Evolutionary conservation across 78 protist species (phyloP), one percentile per base, ranked within the genome.

Genomic region (Chrysochromulina tobinii): DNA sequence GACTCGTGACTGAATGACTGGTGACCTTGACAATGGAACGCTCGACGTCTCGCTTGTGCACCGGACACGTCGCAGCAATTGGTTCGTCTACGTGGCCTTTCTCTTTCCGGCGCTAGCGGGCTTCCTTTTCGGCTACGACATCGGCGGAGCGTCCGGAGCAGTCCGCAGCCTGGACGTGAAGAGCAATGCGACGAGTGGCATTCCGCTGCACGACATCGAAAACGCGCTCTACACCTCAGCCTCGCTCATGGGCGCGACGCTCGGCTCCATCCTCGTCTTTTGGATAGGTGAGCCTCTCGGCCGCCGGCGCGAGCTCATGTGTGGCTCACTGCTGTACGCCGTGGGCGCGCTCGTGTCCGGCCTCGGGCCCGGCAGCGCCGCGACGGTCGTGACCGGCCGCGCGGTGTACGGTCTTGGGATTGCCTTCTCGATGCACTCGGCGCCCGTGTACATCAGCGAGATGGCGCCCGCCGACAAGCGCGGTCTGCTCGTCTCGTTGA

Each of bases 401-500:
- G 0, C 9, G 50, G 4, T 53, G 11, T 54, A 54, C 48, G 87
- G 87, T 7, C 5, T 54, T 0, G 87, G 87, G 27, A 18, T 79
- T 18, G 87, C 59, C 21, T 8, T 79, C 58, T 18, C 66, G 51
- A 54, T 79, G 59, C 87, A 79, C 48, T 38, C 87, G 18, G 87
- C 87, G n/a, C 87, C 87, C 15, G 59, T 79, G 14, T 79, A 79
- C 87, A 79, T 79, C 61, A 3, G 53, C 48, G 87, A 79, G 87
- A 54, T 55, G 66, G n/a, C 87, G 66, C 87, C 87, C 14, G 3
- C 87, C 14, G 61, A 21, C 5, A n/a, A 54, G 87, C 58, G 79
- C 48, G 73, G 73, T 7, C 73, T 8, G 73, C 57, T 75, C n/a
- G 83, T 75, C 58, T 38, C 57, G 12, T 11, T 3, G 14, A 75